Percentiles rank a stretch among this genome's conserved stretches.
Conservation (phyloP, 2,329 filamentous ascomycete species). For the Bimuria novae-zelandiae region DNA sequence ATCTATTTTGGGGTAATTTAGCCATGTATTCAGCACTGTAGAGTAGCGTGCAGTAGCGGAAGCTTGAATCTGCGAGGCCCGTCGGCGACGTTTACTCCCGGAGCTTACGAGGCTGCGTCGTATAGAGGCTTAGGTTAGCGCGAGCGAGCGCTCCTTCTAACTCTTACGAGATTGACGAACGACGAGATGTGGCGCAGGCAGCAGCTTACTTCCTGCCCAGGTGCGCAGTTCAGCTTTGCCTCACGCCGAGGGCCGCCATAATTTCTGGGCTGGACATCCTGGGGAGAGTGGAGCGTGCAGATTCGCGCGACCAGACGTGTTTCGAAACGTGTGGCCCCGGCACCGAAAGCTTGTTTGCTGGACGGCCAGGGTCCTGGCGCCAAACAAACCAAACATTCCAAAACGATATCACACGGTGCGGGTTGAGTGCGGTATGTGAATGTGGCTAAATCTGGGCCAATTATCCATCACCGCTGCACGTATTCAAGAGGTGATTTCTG, state of each 20-base stretch:
- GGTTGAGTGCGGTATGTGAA: too few species aligned
- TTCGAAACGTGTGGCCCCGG: conserved; percentile 13
- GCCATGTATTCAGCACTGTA: neutral
- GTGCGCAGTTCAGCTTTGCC: too few species aligned
- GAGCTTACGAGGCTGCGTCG: conserved; percentile 4
- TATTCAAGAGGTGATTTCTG: too few species aligned
- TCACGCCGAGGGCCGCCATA: too few species aligned
- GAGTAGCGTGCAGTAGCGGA: conserved; percentile 1
- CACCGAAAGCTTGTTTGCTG: conserved; percentile 17
- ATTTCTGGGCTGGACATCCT: too few species aligned
- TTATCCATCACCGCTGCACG: neutral
- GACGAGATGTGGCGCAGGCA: neutral
- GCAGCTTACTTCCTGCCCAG: neutral
- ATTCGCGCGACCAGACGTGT: conserved; percentile 1
- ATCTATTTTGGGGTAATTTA: conserved; percentile 9
- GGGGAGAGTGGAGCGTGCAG: neutral
- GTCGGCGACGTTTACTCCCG: too few species aligned
- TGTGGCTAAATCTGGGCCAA: neutral
- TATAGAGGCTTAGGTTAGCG: too few species aligned
- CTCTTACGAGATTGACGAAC: neutral
- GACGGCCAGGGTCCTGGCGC: neutral
- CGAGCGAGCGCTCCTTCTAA: too few species aligned
- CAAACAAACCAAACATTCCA: neutral
- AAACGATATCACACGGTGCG: neutral
- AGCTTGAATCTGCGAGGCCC: conserved; percentile 1